Conservation (phyloP, 2,329 filamentous ascomycete species). For the Gnomoniopsis sp. region DNA sequence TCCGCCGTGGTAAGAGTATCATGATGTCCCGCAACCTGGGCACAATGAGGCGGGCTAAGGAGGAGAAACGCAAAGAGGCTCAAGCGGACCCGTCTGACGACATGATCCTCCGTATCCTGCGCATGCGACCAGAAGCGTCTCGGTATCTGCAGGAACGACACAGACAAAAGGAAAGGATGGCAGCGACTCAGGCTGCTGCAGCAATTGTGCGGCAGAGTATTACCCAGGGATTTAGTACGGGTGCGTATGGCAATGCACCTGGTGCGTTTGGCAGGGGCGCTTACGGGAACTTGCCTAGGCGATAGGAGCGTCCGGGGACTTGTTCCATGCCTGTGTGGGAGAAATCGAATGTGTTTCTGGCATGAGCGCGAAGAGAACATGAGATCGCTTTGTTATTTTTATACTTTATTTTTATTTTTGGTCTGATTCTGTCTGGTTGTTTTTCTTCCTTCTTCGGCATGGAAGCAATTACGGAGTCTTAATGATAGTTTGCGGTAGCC, state of each 20-base stretch:
- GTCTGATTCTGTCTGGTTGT: neutral
- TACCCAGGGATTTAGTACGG: slow-evolving; percentile 50
- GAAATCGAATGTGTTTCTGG: neutral
- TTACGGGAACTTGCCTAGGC: slow-evolving; percentile 38
- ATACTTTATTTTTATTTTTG: neutral
- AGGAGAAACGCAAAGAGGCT: slow-evolving; percentile 91
- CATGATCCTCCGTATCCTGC: slow-evolving; percentile 91
- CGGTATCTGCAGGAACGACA: slow-evolving; percentile 86
- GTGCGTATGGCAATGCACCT: slow-evolving; percentile 36
- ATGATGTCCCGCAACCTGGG: slow-evolving; percentile 93
- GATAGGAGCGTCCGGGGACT: slow-evolving; percentile 31
- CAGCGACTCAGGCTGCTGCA: slow-evolving; percentile 85
- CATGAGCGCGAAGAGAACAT: neutral
- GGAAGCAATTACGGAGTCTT: neutral
- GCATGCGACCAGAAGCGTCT: slow-evolving; percentile 90
- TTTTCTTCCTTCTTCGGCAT: neutral
- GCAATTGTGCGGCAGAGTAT: slow-evolving; percentile 94
- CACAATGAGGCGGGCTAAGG: slow-evolving; percentile 93
- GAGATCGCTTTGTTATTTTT: neutral
- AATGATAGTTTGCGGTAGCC: slow-evolving; percentile 14
- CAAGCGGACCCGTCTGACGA: slow-evolving; percentile 97
- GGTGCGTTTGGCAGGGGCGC: slow-evolving; percentile 36
- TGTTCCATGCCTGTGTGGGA: neutral
- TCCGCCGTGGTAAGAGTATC: slow-evolving; percentile 71
- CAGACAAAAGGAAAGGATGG: slow-evolving; percentile 89